Base-by-base conservation (phyloP, 495 filamentous ascomycete genomes). In the Extremus antarcticus region DNA sequence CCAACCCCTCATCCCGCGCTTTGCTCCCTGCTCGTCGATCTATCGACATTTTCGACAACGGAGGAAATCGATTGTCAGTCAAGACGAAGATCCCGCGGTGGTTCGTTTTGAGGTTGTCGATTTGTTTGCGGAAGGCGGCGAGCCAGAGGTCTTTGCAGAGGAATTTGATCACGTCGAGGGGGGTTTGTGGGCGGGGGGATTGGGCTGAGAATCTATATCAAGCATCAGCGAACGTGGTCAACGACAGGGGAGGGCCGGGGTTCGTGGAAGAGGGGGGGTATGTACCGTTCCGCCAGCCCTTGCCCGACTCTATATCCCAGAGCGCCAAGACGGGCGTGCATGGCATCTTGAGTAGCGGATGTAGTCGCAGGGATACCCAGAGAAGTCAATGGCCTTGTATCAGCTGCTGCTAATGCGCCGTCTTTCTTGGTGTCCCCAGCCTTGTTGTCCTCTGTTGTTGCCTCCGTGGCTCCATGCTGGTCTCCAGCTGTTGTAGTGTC, bases 71-170 rank as follows among this genome's bases (percentile, higher is more conserved):
- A 68, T 90, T 94, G 71, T 98, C 92, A 15, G 90, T 96, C 17
- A 98, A 76, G 35, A 98, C 92, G 68, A 94, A 98, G 61, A 96
- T 88, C 9, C 92, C 92, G 13, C 92, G 78, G 66, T 98, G 92
- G 68, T 98, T 98, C 15, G 92, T 98, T 74, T 97, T 98, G 41
- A 98, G 74, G 72, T 97, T 97, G 68, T 98, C 92, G 62, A 97
- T 84, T 70, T 96, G 92, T 71, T 98, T 98, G 68, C 88, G 76
- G 70, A 95, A 98, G 29, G 96, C 78, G 40, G 95, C 76, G 47
- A 80, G 87, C 92, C 92, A 98, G 43, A 98, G 71, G 66, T 98
- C 94, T 69, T 97, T 98, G 77, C 92, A 98, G 32, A 97, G 77
- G 66, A 97, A 97, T 69, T 98, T 98, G 66, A 98, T 97, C 9